These are phyloP conservation scores for Apiospora koreana DNA, from an alignment of 2,329 filamentous ascomycete species.

Conservation along the genomic window DNA sequence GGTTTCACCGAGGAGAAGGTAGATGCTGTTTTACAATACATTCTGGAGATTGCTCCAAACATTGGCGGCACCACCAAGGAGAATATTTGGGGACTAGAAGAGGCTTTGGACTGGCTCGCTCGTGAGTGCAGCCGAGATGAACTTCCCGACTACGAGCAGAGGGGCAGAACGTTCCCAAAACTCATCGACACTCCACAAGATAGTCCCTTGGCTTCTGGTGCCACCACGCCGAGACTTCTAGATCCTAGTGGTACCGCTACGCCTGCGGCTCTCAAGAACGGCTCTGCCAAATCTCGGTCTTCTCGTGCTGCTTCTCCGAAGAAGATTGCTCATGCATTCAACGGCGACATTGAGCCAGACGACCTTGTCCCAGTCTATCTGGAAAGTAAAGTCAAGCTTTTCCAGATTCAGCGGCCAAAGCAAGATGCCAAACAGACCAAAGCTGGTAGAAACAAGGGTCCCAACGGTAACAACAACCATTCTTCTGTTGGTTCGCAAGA, in stretches of 20 bases:
- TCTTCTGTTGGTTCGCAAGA: conserved; percentile 18
- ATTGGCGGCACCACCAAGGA: conserved; percentile 60
- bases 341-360: conserved; percentile 75
- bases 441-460: conserved; percentile 31
- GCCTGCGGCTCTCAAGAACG: conserved; percentile 36
- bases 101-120: conserved; percentile 89
- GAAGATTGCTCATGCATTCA: conserved; percentile 52
- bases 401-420: conserved; percentile 57
- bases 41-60: conserved; percentile 67
- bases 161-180: conserved; percentile 28
- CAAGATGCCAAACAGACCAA: conserved; percentile 46
- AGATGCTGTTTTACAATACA: conserved; percentile 63
- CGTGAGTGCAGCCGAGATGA: conserved; percentile 69
- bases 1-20: conserved; percentile 68
- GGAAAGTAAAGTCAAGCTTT: conserved; percentile 69
- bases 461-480: neutral
- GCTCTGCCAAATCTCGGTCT: conserved; percentile 28
- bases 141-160: conserved; percentile 69
- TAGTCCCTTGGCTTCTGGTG: conserved; percentile 51
- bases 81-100: conserved; percentile 80
- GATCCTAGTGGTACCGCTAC: conserved; percentile 35
- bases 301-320: conserved; percentile 36
- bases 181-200: conserved; percentile 46
- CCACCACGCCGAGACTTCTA: conserved; percentile 48
- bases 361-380: conserved; percentile 76